Base-by-base conservation (phyloP, 805 yeast genomes). In the Cyberlindnera veronae region DNA sequence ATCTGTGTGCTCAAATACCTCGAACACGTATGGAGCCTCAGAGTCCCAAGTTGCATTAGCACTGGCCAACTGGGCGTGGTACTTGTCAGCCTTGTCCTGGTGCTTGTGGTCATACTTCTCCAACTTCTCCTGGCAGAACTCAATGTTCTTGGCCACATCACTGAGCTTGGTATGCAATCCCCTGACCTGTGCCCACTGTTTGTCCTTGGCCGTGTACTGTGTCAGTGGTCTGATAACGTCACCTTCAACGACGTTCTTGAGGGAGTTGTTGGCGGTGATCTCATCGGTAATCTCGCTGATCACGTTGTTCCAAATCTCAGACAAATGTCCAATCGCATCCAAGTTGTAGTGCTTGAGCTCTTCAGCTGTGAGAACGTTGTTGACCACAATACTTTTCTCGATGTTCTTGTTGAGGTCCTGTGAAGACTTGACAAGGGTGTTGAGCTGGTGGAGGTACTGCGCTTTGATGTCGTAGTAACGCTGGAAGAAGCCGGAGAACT, bases 21-120 rank as follows among this genome's bases (percentile, higher is more conserved):
- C 81, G 56, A 85, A 83, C 31, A 84, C 77, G 40, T 73, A 77
- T 3, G 95, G 91, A 3, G 93, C 91, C 58, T 81, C 79, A 39
- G 76, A 67, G 46, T 79, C 81, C 96, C 96, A 88, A 51, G 76
- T 74, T 26, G 68, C 68, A 38, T 74, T 79, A 23, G 77, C 72
- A 34, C 63, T 59, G 13, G 55, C 60, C 34, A 66, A 61, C 48
- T 65, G 74, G 62, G 54, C 63, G 48, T 59, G 67, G 48, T 65
- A 68, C 67, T 59, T 59, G 34, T 45, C 42, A 30, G 53, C 30
- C 51, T 60, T 42, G 32, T 49, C 48, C 39, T 57, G 44, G 45
- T 47, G 35, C 45, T 42, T 46, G 24, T 46, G 30, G 8, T 42
- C 50, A 39, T 60, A 48, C 49, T 70, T 70, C 36, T 66, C 69